Base-by-base conservation (phyloP, 2,329 filamentous ascomycete genomes). In the Boeremia exigua region DNA sequence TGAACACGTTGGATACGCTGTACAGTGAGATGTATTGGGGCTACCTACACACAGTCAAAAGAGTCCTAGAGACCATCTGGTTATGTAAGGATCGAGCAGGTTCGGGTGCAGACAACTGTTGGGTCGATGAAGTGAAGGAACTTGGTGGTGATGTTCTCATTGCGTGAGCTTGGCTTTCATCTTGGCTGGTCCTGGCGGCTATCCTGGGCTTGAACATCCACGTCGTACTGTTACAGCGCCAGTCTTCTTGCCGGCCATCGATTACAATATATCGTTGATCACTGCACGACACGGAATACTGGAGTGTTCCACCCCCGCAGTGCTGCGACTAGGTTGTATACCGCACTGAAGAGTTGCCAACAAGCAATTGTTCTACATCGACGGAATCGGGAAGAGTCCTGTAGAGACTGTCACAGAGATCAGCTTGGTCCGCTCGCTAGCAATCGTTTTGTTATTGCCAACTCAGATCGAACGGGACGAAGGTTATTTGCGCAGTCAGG, bases 1-100 rank as follows among this genome's bases (percentile, higher is more conserved):
- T 84, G 65, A 74, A 80, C 47, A 79, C 81, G 2, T 59, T 77
- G 14, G 66, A 72, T n/a, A 59, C 60, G 7, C 55, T 75, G 2
- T 77, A 72, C 55, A 59, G 65, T 4, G 58, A 68, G 10, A 69
- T 76, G 70, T 74, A 70, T 25, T 77, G 74, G 74, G 74, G 74
- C 0, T 75, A 75, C 36, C 55, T 77, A 10, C 65, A 65, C n/a
- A 74, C 69, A 1, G 71, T 72, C 0, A 70, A 75, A 47, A 65
- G 67, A 15, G 69, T 75, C 1, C 44, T 77, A 43, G 67, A 72
- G 46, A 60, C 60, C 1, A 75, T 77, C 7, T 77, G 75, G 75
- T 60, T 53, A 5, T 65, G 61, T 29, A 70, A 73, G 37, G 72
- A 72, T 36, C 56, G 58, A 52, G 63, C 58, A 27, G 61, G 28